Evolutionary conservation across 2,329 filamentous ascomycete species (phyloP), one percentile per base, ranked within the genome.

Genomic region (Nectriaceae sp.): DNA sequence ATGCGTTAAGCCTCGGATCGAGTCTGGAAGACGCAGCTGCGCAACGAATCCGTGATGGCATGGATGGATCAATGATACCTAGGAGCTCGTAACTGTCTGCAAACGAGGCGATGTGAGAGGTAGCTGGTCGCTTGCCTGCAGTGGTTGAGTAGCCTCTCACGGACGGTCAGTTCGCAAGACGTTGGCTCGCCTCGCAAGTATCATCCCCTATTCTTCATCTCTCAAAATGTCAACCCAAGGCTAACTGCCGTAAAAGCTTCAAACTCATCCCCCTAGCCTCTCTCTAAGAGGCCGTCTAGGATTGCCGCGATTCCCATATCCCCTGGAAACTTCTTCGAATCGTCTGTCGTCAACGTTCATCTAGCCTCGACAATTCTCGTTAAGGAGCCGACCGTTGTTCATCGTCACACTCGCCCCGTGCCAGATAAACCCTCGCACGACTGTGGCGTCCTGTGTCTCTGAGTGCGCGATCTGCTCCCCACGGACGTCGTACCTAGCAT

Each of bases 181-280:
- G 45, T 35, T 29, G 36, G 45, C 36, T 53, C 47, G 50, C 53
- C 50, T 40, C 26, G 44, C 48, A 38, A 40, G 13, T 40, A 38
- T 13, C 44, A 53, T 52, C 31, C 26, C 46, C 39, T 21, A 40
- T 44, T 47, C 51, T 56, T 56, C 49, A 53, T 51, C 41, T 57
- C 46, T 31, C 36, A 42, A n/a, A n/a, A n/a, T n/a, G 24, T 13
- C 24, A 29, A 29, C 24, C 24, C 24, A 29, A 29, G 24, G 13
- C 24, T 29, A 6, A 29, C 24, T 29, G n/a, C 13, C 13, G 24
- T 29, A 6, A 29, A n/a, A 29, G 24, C 24, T 29, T 13, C 6
- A 29, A 13, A 29, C 13, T 29, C 24, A 29, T 6, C 6, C 13
- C 24, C 24, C 24, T 6, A 29, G 24, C 24, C 13, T 29, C 24